Evolutionary conservation across 2,329 filamentous ascomycete species (phyloP).

Genomic region (Talaromyces sp.): DNA sequence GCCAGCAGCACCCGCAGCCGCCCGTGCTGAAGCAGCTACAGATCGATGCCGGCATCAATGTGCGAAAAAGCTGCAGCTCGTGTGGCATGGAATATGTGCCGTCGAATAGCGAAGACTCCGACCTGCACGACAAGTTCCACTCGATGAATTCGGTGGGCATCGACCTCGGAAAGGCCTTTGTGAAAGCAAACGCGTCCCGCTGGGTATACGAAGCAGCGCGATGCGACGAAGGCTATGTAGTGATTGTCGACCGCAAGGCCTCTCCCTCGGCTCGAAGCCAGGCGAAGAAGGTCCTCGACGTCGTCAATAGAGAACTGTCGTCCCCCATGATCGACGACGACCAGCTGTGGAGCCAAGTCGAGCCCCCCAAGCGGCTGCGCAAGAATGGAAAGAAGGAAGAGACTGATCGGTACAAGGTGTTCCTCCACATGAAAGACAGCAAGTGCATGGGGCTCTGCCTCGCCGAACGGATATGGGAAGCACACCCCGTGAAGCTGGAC

Average conservation of each 20-base stretch:
- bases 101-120: constrained; percentile 56
- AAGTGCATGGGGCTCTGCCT: constrained; percentile 60
- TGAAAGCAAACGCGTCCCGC: constrained; percentile 46
- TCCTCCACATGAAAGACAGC: constrained; percentile 55
- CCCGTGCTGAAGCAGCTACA: constrained; percentile 53
- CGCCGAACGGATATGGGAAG: constrained; percentile 56
- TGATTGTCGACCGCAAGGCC: constrained; percentile 54
- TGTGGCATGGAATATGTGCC: constrained; percentile 65
- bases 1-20: constrained; percentile 17
- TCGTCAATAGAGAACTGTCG: constrained; percentile 59
- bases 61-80: constrained; percentile 52
- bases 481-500: constrained; percentile 43
- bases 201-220: constrained; percentile 48
- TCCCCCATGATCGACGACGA: constrained; percentile 55
- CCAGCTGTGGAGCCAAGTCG: constrained; percentile 50
- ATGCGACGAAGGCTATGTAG: constrained; percentile 49
- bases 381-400: constrained; percentile 30
- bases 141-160: constrained; percentile 57
- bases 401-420: constrained; percentile 53
- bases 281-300: constrained; percentile 53
- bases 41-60: constrained; percentile 53
- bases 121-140: constrained; percentile 60
- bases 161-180: constrained; percentile 55
- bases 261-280: constrained; percentile 46
- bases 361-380: constrained; percentile 33